phyloP scores from a whole-genome alignment of 306 rosid species.

The Vigna trinervia region DNA sequence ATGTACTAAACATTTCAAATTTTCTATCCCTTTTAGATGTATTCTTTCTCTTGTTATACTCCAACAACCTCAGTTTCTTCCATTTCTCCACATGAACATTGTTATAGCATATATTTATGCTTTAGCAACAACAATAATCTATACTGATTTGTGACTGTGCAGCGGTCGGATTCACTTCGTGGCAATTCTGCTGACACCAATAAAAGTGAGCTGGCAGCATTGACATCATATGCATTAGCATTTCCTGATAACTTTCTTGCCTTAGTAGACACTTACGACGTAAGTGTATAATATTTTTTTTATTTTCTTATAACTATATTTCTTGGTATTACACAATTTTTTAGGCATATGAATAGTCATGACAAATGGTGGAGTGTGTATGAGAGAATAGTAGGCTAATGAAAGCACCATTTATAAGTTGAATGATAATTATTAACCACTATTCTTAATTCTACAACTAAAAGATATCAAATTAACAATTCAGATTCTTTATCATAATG shows the following conservation, averaged over 20 bases:
- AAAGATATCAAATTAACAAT: background rate
- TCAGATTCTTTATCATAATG: background rate
- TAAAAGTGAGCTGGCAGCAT: conserved; percentile 87
- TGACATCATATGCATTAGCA: conserved; percentile 83
- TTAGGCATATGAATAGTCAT: too few relatives aligned
- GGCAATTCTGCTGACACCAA: conserved; percentile 77
- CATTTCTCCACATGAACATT: background rate
- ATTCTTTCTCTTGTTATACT: background rate
- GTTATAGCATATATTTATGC: conserved; percentile 13
- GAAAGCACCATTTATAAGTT: too few relatives aligned
- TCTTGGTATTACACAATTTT: background rate
- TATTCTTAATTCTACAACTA: too few relatives aligned
- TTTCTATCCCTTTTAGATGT: background rate
- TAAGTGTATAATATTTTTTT: conserved; percentile 54
- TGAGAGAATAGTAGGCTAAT: too few relatives aligned
- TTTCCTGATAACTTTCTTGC: conserved; percentile 77
- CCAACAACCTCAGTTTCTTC: background rate
- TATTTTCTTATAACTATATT: conserved; percentile 27
- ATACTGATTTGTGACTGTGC: conserved; percentile 42
- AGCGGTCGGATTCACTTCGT: conserved; percentile 63
- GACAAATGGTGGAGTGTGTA: too few relatives aligned
- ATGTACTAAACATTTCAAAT: too few relatives aligned
- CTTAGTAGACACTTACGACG: conserved; percentile 89
- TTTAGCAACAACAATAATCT: background rate
- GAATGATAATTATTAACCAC: too few relatives aligned